A percentile compares a stretch with the other conserved stretches of the same genome.
Conservation (phyloP, 805 yeast genomes). For the Ogataea trehalophila region DNA sequence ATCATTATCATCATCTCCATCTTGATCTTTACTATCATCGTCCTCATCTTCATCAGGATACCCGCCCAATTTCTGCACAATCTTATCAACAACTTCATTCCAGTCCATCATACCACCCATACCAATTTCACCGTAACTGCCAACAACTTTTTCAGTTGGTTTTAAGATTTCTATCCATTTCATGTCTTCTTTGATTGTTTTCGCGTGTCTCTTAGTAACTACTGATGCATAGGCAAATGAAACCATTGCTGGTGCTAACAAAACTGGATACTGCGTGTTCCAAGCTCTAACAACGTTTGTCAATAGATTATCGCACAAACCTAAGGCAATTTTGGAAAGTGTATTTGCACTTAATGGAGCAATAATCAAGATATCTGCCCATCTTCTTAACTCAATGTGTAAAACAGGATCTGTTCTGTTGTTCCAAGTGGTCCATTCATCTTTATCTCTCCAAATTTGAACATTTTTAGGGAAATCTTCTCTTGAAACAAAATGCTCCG, state of each 20-base stretch:
- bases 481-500: slow-evolving; percentile 46
- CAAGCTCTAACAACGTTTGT: slow-evolving; percentile 58
- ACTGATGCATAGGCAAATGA: slow-evolving; percentile 55
- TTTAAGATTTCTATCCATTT: slow-evolving; percentile 57
- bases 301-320: slow-evolving; percentile 53
- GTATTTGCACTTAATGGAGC: slow-evolving; percentile 59
- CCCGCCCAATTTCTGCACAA: slow-evolving; percentile 51
- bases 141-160: slow-evolving; percentile 57
- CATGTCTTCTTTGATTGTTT: slow-evolving; percentile 54
- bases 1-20: slow-evolving; percentile 17
- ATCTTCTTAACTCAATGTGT: slow-evolving; percentile 54
- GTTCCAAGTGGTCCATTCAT: slow-evolving; percentile 54
- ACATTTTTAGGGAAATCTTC: slow-evolving; percentile 43
- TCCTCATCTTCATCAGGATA: slow-evolving; percentile 48
- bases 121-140: slow-evolving; percentile 52
- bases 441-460: slow-evolving; percentile 52
- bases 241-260: slow-evolving; percentile 59
- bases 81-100: slow-evolving; percentile 54
- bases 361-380: slow-evolving; percentile 56
- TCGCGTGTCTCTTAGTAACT: slow-evolving; percentile 49
- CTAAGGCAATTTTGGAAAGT: slow-evolving; percentile 49
- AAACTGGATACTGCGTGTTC: slow-evolving; percentile 54
- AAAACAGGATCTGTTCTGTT: slow-evolving; percentile 53
- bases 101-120: slow-evolving; percentile 70
- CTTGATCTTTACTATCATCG: slow-evolving; percentile 41